Percentiles rank a stretch among this genome's conserved stretches.
phyloP scores from a whole-genome alignment of 305 asterid genomes.

The Fraxinus velutina region DNA sequence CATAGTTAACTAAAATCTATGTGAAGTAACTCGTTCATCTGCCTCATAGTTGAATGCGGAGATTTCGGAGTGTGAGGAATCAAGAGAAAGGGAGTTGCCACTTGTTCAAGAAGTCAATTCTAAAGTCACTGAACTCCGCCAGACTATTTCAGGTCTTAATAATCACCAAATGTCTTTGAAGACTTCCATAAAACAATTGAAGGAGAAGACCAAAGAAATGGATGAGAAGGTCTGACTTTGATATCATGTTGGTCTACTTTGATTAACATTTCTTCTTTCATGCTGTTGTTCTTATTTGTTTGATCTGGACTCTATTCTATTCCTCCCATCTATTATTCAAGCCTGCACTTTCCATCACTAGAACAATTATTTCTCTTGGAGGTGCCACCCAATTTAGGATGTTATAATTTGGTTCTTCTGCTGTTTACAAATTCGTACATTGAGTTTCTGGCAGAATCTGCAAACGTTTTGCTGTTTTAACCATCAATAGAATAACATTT shows the following conservation, averaged over 20 bases:
- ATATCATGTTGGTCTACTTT: slow-evolving; percentile 12
- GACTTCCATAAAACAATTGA: slow-evolving; percentile 52
- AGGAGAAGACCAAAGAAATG: slow-evolving; percentile 70
- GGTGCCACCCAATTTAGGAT: neutral
- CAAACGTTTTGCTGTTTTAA: neutral
- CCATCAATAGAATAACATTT: neutral
- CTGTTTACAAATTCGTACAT: slow-evolving; percentile 2
- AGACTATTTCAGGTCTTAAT: slow-evolving; percentile 64
- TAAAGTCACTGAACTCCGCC: slow-evolving; percentile 62
- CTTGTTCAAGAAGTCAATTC: slow-evolving; percentile 58
- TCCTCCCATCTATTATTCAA: neutral
- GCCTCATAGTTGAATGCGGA: slow-evolving; percentile 55
- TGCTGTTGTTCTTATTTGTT: neutral
- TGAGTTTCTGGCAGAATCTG: slow-evolving; percentile 14
- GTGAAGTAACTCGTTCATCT: slow-evolving; percentile 19
- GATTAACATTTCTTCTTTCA: neutral
- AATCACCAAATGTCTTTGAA: slow-evolving; percentile 75
- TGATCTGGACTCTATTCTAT: slow-evolving; percentile 8
- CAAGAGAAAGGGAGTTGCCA: slow-evolving; percentile 64
- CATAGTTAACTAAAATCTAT: neutral
- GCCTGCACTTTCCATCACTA: neutral
- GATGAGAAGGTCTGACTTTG: slow-evolving; percentile 63
- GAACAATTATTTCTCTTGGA: neutral
- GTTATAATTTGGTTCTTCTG: neutral
- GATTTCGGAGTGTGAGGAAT: slow-evolving; percentile 49